Percentiles rank a stretch among this genome's conserved stretches.
These are phyloP conservation scores for Castanea sativa DNA, from an alignment of 306 rosid genomes.

Conservation along the genomic window DNA sequence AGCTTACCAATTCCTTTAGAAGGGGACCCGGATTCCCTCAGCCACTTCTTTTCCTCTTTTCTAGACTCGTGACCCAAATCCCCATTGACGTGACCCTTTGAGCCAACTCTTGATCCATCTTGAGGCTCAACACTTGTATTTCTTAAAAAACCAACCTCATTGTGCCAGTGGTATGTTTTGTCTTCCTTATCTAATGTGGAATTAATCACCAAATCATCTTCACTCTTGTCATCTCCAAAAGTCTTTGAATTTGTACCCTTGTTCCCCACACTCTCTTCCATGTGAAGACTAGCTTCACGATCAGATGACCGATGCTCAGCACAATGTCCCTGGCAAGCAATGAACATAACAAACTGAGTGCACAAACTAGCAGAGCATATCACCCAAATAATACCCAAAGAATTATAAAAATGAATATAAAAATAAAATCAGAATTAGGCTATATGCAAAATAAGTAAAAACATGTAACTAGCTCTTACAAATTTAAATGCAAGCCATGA, in stretches of 20 bases:
- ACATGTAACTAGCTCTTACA: conserved; percentile 95
- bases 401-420: not conserved
- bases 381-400: not conserved
- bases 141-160: conserved; percentile 33
- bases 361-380: conserved; percentile 11
- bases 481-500: conserved; percentile 86
- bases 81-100: conserved; percentile 44
- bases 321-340: conserved; percentile 25
- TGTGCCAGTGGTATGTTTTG: conserved; percentile 6
- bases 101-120: conserved; percentile 21
- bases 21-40: conserved; percentile 31
- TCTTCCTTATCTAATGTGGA: conserved; percentile 30
- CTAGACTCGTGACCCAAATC: conserved; percentile 34
- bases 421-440: conserved; percentile 10
- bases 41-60: conserved; percentile 35
- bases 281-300: not conserved
- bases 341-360: conserved; percentile 14
- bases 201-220: conserved; percentile 23
- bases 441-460: conserved; percentile 28
- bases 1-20: conserved; percentile 38
- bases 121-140: conserved; percentile 26
- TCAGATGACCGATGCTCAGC: not conserved
- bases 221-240: conserved; percentile 11
- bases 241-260: conserved; percentile 24
- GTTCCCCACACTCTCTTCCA: conserved; percentile 14